These are phyloP conservation scores for Sesbania bispinosa DNA, from an alignment of 306 rosid species.

Conservation along the genomic window DNA sequence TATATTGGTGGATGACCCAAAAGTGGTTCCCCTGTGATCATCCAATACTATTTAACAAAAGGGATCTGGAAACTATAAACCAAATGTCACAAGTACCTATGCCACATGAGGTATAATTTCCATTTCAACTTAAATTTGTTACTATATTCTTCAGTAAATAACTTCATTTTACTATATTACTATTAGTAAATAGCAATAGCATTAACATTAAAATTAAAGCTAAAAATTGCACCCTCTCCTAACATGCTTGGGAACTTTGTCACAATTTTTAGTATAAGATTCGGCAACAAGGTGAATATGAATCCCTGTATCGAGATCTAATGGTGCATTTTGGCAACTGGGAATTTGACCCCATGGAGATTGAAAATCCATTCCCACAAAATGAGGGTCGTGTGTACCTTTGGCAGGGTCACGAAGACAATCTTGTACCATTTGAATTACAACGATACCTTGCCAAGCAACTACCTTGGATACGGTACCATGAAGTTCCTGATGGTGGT, in stretches of 20 bases:
- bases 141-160: background rate
- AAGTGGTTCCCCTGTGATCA: constrained; percentile 34
- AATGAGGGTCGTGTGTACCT: constrained; percentile 20
- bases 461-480: constrained; percentile 39
- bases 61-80: constrained; percentile 25
- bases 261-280: constrained; percentile 8
- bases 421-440: constrained; percentile 31
- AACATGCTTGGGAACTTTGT: too few species aligned
- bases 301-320: constrained; percentile 26
- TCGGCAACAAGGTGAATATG: constrained; percentile 32
- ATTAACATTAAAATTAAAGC: background rate
- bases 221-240: too few species aligned
- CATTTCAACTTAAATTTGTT: background rate
- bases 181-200: background rate
- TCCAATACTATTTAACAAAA: constrained; percentile 27
- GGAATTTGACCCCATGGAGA: constrained; percentile 36
- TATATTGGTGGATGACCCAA: constrained; percentile 42
- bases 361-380: constrained; percentile 18
- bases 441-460: constrained; percentile 27
- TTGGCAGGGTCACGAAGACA: constrained; percentile 37
- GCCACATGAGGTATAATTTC: constrained; percentile 21
- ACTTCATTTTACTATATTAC: background rate
- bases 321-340: constrained; percentile 38
- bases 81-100: constrained; percentile 21
- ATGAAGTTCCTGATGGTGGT: constrained; percentile 37